These are phyloP conservation scores for Hypericum androsaemum DNA, from an alignment of 345 rosid genomes.

Conservation along the genomic window DNA sequence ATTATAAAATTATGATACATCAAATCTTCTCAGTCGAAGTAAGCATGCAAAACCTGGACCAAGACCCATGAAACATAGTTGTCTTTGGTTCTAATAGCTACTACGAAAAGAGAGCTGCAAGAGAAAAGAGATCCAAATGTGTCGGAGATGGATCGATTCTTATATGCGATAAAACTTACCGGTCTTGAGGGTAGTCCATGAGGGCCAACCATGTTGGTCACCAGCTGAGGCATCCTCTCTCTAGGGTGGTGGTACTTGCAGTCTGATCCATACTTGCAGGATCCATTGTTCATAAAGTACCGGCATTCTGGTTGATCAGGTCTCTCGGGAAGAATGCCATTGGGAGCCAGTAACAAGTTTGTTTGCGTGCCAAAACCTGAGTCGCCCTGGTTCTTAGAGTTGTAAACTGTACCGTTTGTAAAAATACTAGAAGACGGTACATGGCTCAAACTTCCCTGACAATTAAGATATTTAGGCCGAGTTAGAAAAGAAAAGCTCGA, in stretches of 20 bases:
- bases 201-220: slow-evolving; percentile 25
- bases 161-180: slow-evolving; percentile 28
- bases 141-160: too few relatives aligned
- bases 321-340: not conserved
- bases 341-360: slow-evolving; percentile 18
- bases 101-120: too few relatives aligned
- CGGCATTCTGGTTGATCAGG: slow-evolving; percentile 6
- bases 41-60: not conserved
- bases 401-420: slow-evolving; percentile 36
- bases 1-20: too few relatives aligned
- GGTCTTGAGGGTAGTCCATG: slow-evolving; percentile 58
- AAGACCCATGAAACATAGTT: too few relatives aligned
- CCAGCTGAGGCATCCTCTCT: slow-evolving; percentile 28
- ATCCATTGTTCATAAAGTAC: slow-evolving; percentile 1
- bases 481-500: not conserved
- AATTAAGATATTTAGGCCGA: slow-evolving; percentile 2
- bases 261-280: not conserved
- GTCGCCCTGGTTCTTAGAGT: slow-evolving; percentile 36
- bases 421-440: slow-evolving; percentile 29
- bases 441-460: slow-evolving; percentile 36
- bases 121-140: too few relatives aligned
- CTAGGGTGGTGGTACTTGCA: slow-evolving; percentile 8
- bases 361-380: slow-evolving; percentile 41
- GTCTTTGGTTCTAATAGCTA: too few relatives aligned
- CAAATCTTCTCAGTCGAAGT: not conserved